These are phyloP conservation scores for Wickerhamomyces sp. DNA, from an alignment of 1,139 yeast genomes.

Conservation along the genomic window DNA sequence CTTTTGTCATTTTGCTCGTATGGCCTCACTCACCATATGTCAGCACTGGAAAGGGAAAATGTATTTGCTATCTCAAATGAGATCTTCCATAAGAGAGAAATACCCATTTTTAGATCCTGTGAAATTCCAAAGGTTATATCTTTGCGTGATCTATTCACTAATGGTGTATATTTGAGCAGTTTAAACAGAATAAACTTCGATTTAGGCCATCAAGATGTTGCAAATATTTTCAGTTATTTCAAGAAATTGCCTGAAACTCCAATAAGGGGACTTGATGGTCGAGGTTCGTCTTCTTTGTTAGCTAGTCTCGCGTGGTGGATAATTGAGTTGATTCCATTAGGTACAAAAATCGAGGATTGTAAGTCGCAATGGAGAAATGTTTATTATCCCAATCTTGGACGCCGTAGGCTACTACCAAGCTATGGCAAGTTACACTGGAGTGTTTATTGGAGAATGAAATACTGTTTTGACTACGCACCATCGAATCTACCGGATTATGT, in stretches of 20 bases:
- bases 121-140: conserved; percentile 8
- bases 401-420: conserved; percentile 42
- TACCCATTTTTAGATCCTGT: conserved; percentile 20
- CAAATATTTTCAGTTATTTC: conserved; percentile 10
- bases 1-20: conserved; percentile 27
- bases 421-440: conserved; percentile 58
- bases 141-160: conserved; percentile 11
- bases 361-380: conserved; percentile 44
- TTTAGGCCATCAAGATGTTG: conserved; percentile 2
- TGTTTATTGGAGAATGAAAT: conserved; percentile 48
- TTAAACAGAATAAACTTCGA: conserved; percentile 14
- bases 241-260: conserved; percentile 15
- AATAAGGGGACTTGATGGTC: conserved; percentile 30
- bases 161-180: conserved; percentile 14
- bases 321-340: conserved; percentile 54
- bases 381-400: conserved; percentile 51
- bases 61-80: conserved; percentile 14
- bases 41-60: conserved; percentile 12
- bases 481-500: conserved; percentile 38
- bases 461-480: conserved; percentile 41
- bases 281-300: conserved; percentile 28
- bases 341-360: conserved; percentile 42
- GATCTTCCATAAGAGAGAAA: conserved; percentile 4
- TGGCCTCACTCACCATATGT: conserved; percentile 13
- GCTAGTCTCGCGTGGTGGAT: conserved; percentile 48